These are phyloP conservation scores for Sphaerostilbella broomeana DNA, from an alignment of 2,329 filamentous ascomycete species.

Conservation along the genomic window DNA sequence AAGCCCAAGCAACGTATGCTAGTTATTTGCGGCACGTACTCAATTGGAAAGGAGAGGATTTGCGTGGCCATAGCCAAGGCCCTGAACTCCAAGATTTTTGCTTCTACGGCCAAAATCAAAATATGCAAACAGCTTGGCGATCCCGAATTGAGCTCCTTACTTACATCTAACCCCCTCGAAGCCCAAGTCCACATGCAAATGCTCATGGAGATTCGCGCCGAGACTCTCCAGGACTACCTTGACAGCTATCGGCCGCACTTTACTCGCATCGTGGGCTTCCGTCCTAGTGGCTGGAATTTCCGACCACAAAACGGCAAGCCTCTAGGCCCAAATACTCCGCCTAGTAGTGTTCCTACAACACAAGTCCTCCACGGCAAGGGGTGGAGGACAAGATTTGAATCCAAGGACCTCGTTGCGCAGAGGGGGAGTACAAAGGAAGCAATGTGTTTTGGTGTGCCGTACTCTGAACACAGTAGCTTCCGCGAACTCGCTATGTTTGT, in stretches of 20 bases:
- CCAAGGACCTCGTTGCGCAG: conserved; percentile 69
- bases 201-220: conserved; percentile 85
- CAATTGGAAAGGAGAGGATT: conserved; percentile 94
- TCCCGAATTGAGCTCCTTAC: conserved; percentile 65
- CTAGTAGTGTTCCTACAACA: conserved; percentile 42
- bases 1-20: conserved; percentile 56
- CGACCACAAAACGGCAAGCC: conserved; percentile 53
- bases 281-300: conserved; percentile 93
- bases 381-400: conserved; percentile 71
- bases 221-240: conserved; percentile 86
- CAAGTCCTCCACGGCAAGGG: conserved; percentile 51
- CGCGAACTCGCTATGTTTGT: conserved; percentile 90
- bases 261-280: conserved; percentile 79
- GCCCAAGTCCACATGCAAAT: conserved; percentile 98
- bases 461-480: conserved; percentile 93
- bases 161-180: conserved; percentile 73
- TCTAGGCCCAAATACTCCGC: conserved; percentile 48
- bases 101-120: conserved; percentile 71
- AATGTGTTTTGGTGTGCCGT: conserved; percentile 88
- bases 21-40: conserved; percentile 93
- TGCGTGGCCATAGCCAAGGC: conserved; percentile 88
- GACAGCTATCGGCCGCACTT: conserved; percentile 75
- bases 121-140: conserved; percentile 84
- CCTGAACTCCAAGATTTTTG: conserved; percentile 82
- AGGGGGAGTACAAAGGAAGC: conserved; percentile 76